Evolutionary conservation across 2,329 filamentous ascomycete species (phyloP).

Genomic region (Uncinocarpus reesii): DNA sequence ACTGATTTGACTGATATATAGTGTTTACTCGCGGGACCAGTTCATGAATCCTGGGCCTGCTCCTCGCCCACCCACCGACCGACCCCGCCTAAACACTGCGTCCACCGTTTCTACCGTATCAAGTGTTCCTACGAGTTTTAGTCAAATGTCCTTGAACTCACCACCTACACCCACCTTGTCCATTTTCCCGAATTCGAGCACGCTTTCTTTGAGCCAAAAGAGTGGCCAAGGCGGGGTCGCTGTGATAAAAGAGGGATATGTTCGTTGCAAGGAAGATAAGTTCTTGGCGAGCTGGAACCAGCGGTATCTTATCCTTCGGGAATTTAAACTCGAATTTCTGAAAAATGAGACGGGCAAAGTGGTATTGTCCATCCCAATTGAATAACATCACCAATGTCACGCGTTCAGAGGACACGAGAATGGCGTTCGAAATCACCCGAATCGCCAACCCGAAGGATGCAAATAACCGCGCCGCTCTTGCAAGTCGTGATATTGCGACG

Average conservation of each 20-base stretch:
- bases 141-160: constrained; percentile 59
- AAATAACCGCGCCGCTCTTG: constrained; percentile 55
- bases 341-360: constrained; percentile 84
- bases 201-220: constrained; percentile 55
- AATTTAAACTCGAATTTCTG: constrained; percentile 87
- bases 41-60: constrained; percentile 98
- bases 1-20: constrained; percentile 21
- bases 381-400: constrained; percentile 84
- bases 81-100: constrained; percentile 72
- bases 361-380: constrained; percentile 70
- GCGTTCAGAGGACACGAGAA: constrained; percentile 79
- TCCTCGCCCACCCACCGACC: constrained; percentile 75
- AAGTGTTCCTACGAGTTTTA: constrained; percentile 58
- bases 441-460: constrained; percentile 51
- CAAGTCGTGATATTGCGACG: constrained; percentile 67
- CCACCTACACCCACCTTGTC: constrained; percentile 55
- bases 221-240: constrained; percentile 57
- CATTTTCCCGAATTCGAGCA: constrained; percentile 58
- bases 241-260: constrained; percentile 56
- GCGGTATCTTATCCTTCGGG: constrained; percentile 81
- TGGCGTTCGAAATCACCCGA: constrained; percentile 88
- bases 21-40: constrained; percentile 52
- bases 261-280: constrained; percentile 66
- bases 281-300: constrained; percentile 76
- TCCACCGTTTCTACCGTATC: constrained; percentile 61